Conservation (phyloP, 176 grass and related monocot genomes). For the Ananas comosus region DNA sequence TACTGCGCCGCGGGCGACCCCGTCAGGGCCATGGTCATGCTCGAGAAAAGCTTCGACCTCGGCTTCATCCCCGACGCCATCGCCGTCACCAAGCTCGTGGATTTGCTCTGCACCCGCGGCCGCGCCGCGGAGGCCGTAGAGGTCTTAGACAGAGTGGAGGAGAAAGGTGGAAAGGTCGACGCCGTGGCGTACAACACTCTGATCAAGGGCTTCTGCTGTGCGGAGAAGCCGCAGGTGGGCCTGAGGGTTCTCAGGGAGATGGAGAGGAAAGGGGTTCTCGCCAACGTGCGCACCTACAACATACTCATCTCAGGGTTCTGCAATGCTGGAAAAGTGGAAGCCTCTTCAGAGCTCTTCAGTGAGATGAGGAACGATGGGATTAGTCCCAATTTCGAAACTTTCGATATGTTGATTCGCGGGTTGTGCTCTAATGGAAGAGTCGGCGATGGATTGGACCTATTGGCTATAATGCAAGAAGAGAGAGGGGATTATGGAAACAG, state of each 20-base stretch:
- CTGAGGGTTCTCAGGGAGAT: constrained; percentile 28
- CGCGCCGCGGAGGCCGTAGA: constrained; percentile 25
- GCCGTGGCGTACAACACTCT: constrained; percentile 29
- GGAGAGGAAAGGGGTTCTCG: constrained; percentile 33
- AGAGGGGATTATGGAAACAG: constrained; percentile 18
- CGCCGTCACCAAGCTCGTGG: constrained; percentile 26
- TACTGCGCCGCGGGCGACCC: constrained; percentile 20
- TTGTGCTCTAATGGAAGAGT: constrained; percentile 21
- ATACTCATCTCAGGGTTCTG: constrained; percentile 28
- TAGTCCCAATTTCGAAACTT: constrained; percentile 34
- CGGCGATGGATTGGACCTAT: constrained; percentile 18
- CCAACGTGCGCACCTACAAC: constrained; percentile 32
- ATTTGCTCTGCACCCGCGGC: constrained; percentile 22
- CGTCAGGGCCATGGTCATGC: constrained; percentile 29
- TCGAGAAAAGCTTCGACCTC: constrained; percentile 34
- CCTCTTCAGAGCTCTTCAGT: constrained; percentile 17
- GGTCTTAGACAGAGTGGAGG: constrained; percentile 23
- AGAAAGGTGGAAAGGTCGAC: constrained; percentile 26
- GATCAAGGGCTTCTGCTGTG: constrained; percentile 31
- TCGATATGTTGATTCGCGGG: constrained; percentile 30
- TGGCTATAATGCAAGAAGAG: constrained; percentile 30
- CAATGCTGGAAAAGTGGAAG: constrained; percentile 14
- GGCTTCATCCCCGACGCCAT: constrained; percentile 26
- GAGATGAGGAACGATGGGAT: constrained; percentile 30
- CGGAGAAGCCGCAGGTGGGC: constrained; percentile 18